These are phyloP conservation scores for Acanthamoeba healyi DNA, from an alignment of 208 protist genomes.

Conservation along the genomic window DNA sequence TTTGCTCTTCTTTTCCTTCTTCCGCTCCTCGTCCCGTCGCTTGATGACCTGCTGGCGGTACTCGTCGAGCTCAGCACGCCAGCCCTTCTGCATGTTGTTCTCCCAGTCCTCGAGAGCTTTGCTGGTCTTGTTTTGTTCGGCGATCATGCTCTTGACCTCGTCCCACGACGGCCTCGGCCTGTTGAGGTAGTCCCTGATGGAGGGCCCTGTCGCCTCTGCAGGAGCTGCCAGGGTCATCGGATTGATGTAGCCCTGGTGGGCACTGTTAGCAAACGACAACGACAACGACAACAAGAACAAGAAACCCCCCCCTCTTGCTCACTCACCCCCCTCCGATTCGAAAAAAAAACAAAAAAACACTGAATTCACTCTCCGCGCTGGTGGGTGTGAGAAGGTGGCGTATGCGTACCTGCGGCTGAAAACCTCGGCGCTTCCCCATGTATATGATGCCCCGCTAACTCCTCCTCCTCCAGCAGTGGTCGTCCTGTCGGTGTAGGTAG, in stretches of 20 bases:
- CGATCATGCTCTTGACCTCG: conserved; percentile 39
- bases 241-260: conserved; percentile 53
- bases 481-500: no score
- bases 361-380: no score
- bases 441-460: no score
- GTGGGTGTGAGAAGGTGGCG: no score
- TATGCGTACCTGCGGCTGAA: neutral
- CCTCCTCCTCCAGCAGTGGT: no score
- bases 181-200: conserved; percentile 50
- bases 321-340: neutral
- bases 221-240: conserved; percentile 33
- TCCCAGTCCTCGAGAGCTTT: conserved; percentile 42
- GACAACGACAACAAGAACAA: no score
- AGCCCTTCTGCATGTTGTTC: conserved; percentile 46
- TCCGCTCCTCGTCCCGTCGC: neutral
- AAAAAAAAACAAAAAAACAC: no score
- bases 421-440: neutral
- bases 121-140: conserved; percentile 42
- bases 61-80: conserved; percentile 36
- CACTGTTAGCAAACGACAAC: no score
- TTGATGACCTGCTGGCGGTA: conserved; percentile 50
- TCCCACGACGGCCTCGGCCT: conserved; percentile 26
- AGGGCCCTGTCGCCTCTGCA: neutral
- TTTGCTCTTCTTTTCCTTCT: neutral
- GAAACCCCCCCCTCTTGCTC: no score